Percentiles rank a stretch among this genome's conserved stretches.
Conservation (phyloP, 2,329 filamentous ascomycete genomes). For the Emericellopsis cladophorae region DNA sequence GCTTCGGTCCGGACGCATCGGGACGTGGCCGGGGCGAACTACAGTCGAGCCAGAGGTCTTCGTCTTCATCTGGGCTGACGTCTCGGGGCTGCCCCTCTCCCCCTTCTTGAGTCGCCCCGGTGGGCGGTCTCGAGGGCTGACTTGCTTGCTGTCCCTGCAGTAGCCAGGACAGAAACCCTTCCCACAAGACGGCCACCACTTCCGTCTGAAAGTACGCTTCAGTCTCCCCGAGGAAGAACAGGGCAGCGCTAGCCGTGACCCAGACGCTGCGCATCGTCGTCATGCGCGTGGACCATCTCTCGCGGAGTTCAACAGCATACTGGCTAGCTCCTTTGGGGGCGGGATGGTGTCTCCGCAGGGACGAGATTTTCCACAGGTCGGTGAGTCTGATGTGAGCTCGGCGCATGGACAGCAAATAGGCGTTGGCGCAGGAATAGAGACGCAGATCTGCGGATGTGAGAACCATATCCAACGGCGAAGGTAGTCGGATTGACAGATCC, state of each 20-base stretch:
- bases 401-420: slow-evolving; percentile 76
- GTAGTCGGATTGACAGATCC: slow-evolving; percentile 59
- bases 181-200: slow-evolving; percentile 70
- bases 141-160: too few species aligned
- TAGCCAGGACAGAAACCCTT: slow-evolving; percentile 68
- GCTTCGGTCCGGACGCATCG: background rate
- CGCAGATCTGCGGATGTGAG: slow-evolving; percentile 64
- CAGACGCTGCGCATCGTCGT: slow-evolving; percentile 69
- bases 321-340: slow-evolving; percentile 50
- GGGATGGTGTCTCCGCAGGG: slow-evolving; percentile 65
- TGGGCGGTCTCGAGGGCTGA: too few species aligned
- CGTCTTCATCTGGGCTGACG: slow-evolving; percentile 5
- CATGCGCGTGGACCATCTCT: slow-evolving; percentile 49
- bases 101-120: too few species aligned
- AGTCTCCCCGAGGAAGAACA: slow-evolving; percentile 82
- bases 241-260: slow-evolving; percentile 76
- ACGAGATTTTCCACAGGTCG: slow-evolving; percentile 75
- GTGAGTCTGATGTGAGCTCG: slow-evolving; percentile 76
- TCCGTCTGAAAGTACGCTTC: slow-evolving; percentile 85
- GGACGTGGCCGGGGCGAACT: slow-evolving; percentile 6
- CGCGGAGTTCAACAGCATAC: slow-evolving; percentile 47
- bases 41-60: slow-evolving; percentile 16
- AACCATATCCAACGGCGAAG: slow-evolving; percentile 77
- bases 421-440: slow-evolving; percentile 72
- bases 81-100: too few species aligned